Conservation (phyloP, 1,139 yeast genomes). For the Blastobotrys ciferrii region DNA sequence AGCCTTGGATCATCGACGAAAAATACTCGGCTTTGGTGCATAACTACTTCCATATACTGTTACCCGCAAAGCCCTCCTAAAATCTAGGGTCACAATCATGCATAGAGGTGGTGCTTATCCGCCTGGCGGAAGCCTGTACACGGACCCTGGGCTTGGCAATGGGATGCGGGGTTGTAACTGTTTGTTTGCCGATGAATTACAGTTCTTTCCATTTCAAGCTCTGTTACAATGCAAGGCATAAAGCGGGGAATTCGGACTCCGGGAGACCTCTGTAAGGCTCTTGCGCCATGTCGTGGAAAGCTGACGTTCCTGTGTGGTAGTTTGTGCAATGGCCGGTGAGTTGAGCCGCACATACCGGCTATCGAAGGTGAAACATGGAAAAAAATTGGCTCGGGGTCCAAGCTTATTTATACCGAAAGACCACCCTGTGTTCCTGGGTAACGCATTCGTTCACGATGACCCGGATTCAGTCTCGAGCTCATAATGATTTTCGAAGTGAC, state of each 20-base stretch:
- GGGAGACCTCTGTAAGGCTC: background rate
- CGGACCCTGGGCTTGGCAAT: no score
- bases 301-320: no score
- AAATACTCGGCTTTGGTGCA: no score
- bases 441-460: conserved; percentile 7
- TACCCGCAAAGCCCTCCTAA: no score
- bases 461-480: conserved; percentile 21
- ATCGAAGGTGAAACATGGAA: background rate
- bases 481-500: conserved; percentile 45
- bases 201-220: no score
- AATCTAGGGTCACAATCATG: no score
- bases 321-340: conserved; percentile 8
- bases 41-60: no score
- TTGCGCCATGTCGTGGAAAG: background rate
- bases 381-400: conserved; percentile 3
- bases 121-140: no score
- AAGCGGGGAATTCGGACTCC: background rate
- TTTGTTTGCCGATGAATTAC: no score
- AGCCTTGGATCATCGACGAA: no score
- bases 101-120: no score
- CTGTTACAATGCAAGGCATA: background rate
- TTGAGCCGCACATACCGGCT: conserved; percentile 3
- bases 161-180: no score
- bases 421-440: background rate
- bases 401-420: background rate